These are phyloP conservation scores for Beauveria medogensis DNA, from an alignment of 2,329 filamentous ascomycete species.

Conservation along the genomic window DNA sequence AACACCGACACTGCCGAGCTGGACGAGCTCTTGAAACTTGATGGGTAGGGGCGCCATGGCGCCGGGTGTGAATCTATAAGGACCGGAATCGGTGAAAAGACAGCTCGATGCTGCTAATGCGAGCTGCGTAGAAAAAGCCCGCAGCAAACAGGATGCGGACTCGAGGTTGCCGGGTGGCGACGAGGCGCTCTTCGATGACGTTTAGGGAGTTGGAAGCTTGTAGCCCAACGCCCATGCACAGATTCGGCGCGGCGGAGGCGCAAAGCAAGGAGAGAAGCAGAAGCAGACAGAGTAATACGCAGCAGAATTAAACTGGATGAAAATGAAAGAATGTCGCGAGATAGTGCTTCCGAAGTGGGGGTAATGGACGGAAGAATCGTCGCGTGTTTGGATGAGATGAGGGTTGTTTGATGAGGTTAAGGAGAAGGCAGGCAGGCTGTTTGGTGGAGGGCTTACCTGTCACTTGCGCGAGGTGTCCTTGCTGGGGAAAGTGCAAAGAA, in stretches of 20 bases:
- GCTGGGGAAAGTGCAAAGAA: background rate
- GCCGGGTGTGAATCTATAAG: conserved; percentile 18
- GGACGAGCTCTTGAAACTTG: conserved; percentile 86
- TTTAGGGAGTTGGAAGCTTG: conserved; percentile 7
- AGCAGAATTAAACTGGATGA: background rate
- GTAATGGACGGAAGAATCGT: conserved; percentile 12
- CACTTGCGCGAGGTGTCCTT: conserved; percentile 10
- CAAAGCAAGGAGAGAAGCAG: background rate
- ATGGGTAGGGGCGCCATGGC: conserved; percentile 70
- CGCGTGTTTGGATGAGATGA: conserved; percentile 10
- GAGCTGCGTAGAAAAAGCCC: background rate
- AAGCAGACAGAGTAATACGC: background rate
- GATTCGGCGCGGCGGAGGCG: conserved; percentile 6
- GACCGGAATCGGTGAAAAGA: background rate
- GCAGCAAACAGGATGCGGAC: background rate
- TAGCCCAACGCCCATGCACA: conserved; percentile 11
- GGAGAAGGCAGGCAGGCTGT: conserved; percentile 2
- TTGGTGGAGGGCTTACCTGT: conserved; percentile 8
- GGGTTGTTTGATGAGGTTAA: conserved; percentile 11
- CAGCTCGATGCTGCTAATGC: conserved; percentile 1
- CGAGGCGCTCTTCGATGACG: conserved; percentile 9
- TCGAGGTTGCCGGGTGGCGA: background rate
- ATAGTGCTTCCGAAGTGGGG: conserved; percentile 5
- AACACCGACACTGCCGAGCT: conserved; percentile 45
- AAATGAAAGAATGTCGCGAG: conserved; percentile 4